Evolutionary conservation across 768 basidiomycete genomes (phyloP).

Genomic region (Imleria badia): DNA sequence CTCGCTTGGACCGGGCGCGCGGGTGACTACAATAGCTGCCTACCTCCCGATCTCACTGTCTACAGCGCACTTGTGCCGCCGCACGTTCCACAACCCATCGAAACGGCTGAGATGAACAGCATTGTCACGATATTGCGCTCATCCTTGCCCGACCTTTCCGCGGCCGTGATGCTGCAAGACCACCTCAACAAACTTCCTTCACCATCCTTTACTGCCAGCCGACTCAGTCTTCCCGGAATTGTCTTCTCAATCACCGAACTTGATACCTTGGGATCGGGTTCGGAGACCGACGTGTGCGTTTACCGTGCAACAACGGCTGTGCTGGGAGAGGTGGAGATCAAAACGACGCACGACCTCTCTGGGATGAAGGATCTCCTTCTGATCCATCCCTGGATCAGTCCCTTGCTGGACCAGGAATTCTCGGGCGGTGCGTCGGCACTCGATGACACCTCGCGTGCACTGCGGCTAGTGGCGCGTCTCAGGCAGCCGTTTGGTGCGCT

Average conservation of each 20-base stretch:
- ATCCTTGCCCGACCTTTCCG: background rate
- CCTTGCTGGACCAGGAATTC: slow-evolving; percentile 1
- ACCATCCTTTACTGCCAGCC: background rate
- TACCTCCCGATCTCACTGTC: background rate
- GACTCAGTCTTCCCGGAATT: background rate
- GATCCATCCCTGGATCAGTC: slow-evolving; percentile 2
- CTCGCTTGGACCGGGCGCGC: background rate
- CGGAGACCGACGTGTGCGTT: background rate
- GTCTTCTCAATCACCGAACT: background rate
- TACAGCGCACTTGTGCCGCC: background rate
- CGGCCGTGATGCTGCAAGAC: background rate
- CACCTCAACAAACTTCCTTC: background rate
- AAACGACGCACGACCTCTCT: background rate
- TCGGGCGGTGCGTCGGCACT: background rate
- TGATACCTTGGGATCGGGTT: too few relatives aligned
- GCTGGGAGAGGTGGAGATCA: background rate
- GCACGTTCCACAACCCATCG: background rate
- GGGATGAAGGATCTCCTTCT: background rate
- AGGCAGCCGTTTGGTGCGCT: slow-evolving; percentile 1
- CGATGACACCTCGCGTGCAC: background rate
- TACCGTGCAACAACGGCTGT: background rate
- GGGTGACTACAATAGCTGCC: background rate
- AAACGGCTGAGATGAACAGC: background rate
- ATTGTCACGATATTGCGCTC: background rate
- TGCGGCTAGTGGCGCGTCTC: background rate